Evolutionary conservation across 192 early-diverging fungal genomes (phyloP).

Genomic region (Dissophora globulifera): DNA sequence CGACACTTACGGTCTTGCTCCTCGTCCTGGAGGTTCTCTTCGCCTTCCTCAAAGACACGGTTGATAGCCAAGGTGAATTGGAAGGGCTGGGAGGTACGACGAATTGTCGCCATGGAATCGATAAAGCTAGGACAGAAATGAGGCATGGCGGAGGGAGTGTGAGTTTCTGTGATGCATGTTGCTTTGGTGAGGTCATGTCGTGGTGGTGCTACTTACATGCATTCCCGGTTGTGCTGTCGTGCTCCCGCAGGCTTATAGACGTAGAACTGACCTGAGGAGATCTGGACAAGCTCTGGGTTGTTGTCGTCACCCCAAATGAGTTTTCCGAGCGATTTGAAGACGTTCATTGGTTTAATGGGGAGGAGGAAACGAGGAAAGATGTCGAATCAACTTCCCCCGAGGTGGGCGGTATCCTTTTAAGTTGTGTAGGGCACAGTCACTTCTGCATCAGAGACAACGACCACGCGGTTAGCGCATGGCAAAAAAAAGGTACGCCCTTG

Average conservation of each 20-base stretch:
- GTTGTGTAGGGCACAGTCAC: constrained; percentile 17
- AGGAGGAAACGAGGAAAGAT: constrained; percentile 15
- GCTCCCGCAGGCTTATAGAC: constrained; percentile 59
- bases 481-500: no score
- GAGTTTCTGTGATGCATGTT: neutral
- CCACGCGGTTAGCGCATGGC: no score
- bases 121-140: constrained; percentile 72
- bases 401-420: constrained; percentile 2
- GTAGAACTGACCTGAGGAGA: constrained; percentile 73
- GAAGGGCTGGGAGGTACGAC: constrained; percentile 68
- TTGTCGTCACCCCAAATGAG: constrained; percentile 71
- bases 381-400: neutral
- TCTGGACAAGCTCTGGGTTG: constrained; percentile 66
- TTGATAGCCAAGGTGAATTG: constrained; percentile 84
- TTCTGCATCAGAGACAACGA: no score
- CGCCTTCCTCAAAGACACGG: constrained; percentile 82
- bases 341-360: constrained; percentile 62
- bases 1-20: constrained; percentile 51
- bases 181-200: no score
- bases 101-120: constrained; percentile 74
- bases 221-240: constrained; percentile 57
- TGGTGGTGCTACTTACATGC: constrained; percentile 57
- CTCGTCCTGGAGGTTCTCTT: constrained; percentile 68
- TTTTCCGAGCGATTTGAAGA: constrained; percentile 73
- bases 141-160: no score